Percentiles rank a stretch among this genome's conserved stretches.
Evolutionary conservation across 306 rosid species (phyloP).

Genomic region (Pachyrhizus erosus): DNA sequence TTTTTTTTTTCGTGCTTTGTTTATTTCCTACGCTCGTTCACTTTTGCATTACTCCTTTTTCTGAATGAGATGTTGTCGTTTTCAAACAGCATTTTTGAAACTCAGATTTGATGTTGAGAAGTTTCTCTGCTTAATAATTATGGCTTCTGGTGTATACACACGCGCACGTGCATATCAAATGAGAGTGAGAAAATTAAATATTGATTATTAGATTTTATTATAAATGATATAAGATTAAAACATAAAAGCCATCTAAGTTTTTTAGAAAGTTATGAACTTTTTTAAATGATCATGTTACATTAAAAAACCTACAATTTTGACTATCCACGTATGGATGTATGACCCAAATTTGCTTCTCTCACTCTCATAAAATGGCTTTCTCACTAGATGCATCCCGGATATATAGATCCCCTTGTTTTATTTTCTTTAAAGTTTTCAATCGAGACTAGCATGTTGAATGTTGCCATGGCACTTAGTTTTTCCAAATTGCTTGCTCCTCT

Average conservation of each 20-base stretch:
- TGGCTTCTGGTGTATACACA: not conserved
- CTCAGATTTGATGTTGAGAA: not conserved
- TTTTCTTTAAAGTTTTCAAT: not conserved
- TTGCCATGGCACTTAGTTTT: not conserved
- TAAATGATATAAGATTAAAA: not conserved
- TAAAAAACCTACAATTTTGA: not conserved
- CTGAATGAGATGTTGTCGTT: not conserved
- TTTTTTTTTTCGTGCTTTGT: not conserved
- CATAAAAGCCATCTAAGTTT: not conserved
- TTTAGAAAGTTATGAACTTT: not conserved
- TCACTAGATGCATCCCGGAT: not conserved
- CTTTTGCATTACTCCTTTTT: constrained; percentile 3
- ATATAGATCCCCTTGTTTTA: not conserved
- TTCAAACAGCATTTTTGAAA: not conserved
- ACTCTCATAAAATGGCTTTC: not conserved
- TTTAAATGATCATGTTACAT: not conserved
- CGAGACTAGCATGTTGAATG: constrained; percentile 13
- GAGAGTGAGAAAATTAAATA: not conserved
- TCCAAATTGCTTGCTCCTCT: not conserved
- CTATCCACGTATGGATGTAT: not conserved
- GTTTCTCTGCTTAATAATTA: not conserved
- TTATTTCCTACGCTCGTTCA: not conserved
- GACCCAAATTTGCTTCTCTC: not conserved
- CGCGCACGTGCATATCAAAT: not conserved
- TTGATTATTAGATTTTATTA: not conserved